Base-by-base conservation (phyloP, 805 yeast species). In the Zygoascus bituminiphila region DNA sequence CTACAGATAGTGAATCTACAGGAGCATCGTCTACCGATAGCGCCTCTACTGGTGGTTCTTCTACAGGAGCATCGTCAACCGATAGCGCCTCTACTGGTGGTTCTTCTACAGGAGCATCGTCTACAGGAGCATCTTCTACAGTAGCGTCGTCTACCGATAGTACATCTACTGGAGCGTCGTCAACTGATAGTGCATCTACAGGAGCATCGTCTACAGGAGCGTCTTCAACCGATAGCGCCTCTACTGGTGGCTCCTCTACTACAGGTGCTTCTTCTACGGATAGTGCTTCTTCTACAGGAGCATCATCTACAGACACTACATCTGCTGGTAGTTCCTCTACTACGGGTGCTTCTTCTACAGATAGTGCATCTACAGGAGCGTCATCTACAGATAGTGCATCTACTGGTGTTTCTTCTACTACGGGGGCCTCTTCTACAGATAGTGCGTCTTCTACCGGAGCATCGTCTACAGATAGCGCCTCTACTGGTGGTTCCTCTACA, bases 321-420 rank as follows among this genome's bases (percentile, higher is more conserved):
- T 29, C 33, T 29, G n/a, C n/a, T n/a, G 33, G 33, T 12, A 45
- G 22, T 33, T 41, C 41, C 36, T n/a, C 45, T 45, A 39, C 20
- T 33, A 12, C 22, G 33, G 15, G 5, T 40, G 46, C 33, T 46
- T 42, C 29, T 39, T 48, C 45, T 33, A 35, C 33, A 33, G 51
- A 29, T 40, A 31, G 49, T 29, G 24, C 43, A 36, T 20, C 35
- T 35, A 25, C 38, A 42, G 50, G 44, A 41, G 47, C 26, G n/a
- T 4, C 43, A n/a, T 10, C 15, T 17, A 22, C 50, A 39, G n/a
- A 39, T 36, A 43, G 46, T 36, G 47, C 7, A 29, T 37, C 21
- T 43, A 35, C 49, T 40, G 49, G 35, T 31, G 33, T 38, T 41
- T 29, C 46, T 44, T 41, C 15, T 8, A 25, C 29, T 10, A 10